phyloP scores from a whole-genome alignment of 2,329 filamentous ascomycete species.

The Colletotrichum neosansevieriae region DNA sequence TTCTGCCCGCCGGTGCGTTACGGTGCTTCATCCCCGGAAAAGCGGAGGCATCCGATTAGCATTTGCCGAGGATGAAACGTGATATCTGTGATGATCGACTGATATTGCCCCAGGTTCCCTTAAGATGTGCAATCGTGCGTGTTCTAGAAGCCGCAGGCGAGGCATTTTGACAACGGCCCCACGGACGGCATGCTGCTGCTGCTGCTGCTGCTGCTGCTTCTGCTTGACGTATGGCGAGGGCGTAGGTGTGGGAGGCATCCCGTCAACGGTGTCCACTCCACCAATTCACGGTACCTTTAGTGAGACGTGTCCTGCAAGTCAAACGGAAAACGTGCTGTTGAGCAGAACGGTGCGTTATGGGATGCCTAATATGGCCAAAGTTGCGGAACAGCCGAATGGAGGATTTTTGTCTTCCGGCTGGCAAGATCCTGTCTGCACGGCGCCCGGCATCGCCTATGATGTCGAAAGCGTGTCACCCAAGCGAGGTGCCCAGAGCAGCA shows the following conservation, averaged over 20 bases:
- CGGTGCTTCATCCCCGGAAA: neutral
- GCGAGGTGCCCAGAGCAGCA: constrained; percentile 1
- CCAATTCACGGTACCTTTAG: neutral
- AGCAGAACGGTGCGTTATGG: constrained; percentile 3
- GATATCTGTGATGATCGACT: constrained; percentile 21
- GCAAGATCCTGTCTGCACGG: constrained; percentile 19
- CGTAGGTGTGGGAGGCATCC: constrained; percentile 27
- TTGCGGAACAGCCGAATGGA: constrained; percentile 11
- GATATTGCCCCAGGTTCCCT: constrained; percentile 5
- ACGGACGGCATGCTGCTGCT: neutral
- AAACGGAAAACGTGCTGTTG: constrained; percentile 4
- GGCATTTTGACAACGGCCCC: constrained; percentile 15
- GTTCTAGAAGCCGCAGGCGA: constrained; percentile 4
- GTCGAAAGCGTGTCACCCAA: neutral
- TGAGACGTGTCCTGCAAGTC: constrained; percentile 17
- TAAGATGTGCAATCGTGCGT: constrained; percentile 28
- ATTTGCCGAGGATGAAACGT: constrained; percentile 17
- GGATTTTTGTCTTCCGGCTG: constrained; percentile 6
- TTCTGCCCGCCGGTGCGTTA: neutral
- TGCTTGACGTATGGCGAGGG: neutral
- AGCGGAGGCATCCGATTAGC: constrained; percentile 22
- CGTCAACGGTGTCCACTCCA: constrained; percentile 7
- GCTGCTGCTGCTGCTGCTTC: neutral
- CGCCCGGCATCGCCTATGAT: constrained; percentile 5
- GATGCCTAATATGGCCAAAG: constrained; percentile 13